Evolutionary conservation across 2,329 filamentous ascomycete genomes (phyloP), one percentile per base, ranked within the genome.

Genomic region (Aspergillus intermedius): DNA sequence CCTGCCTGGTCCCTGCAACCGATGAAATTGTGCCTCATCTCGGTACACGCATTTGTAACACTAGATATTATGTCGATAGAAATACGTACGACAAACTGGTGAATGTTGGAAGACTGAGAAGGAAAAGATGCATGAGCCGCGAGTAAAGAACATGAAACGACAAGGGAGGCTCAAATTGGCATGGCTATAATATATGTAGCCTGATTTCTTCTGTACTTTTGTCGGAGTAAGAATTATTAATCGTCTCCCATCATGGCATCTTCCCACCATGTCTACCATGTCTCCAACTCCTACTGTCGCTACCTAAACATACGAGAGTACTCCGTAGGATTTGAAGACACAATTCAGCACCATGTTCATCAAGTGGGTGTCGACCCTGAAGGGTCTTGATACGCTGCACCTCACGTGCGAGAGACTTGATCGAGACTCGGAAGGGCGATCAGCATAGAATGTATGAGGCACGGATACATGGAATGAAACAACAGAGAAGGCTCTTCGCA

Each of bases 371-470:
- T 79, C 77, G 2, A 65, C 65, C 37, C 75, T 81, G 56, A 70
- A 80, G 57, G 80, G 80, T 8, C 58, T 84, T 17, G 77, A 80
- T 44, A 77, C 78, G 51, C 70, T 84, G 23, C 60, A 65, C 44
- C 61, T 74, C 8, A 9, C 2, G n/a, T 35, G n/a, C 6, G 32
- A 15, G 10, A 15, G 13, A 13, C 10, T n/a, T 10, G 12, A 5
- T 7, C 32, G 13, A n/a, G 32, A n/a, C n/a, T 8, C 25, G 25
- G 25, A 9, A 9, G 25, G 2, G 9, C 8, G 8, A 10, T 9
- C 3, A 28, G 25, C 21, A 22, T 22, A 22, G 25, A 9, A 28
- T 28, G 25, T 28, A 28, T 12, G 25, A 28, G 25, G 4, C 10
- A 10, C 25, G 25, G 25, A 9, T 8, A 30, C 25, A 30, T 30